A percentile compares a stretch with the other conserved stretches of the same genome.
Conservation (phyloP, 805 yeast species). For the Schizosaccharomyces osmophilus region DNA sequence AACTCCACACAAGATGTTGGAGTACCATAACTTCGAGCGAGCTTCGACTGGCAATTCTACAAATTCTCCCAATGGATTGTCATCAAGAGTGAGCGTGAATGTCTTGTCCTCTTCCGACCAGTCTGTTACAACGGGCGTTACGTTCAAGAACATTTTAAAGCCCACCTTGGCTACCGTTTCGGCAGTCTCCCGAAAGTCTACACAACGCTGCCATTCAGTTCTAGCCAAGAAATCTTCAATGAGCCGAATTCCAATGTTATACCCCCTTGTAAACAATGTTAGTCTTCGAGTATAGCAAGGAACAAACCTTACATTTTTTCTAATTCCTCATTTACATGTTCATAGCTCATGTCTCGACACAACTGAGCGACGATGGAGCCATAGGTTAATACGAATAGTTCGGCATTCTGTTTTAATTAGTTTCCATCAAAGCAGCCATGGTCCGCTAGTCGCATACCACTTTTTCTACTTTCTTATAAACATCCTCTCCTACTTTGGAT, state of each 20-base stretch:
- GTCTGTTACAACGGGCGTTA: conserved; percentile 46
- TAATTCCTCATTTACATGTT: conserved; percentile 56
- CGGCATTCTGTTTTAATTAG: conserved; percentile 42
- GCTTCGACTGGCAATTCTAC: conserved; percentile 81
- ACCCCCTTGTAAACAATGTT: conserved; percentile 22
- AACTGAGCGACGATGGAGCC: conserved; percentile 84
- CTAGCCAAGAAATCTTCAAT: conserved; percentile 83
- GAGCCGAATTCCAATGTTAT: conserved; percentile 71
- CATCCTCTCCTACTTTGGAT: conserved; percentile 42
- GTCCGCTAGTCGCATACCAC: conserved; percentile 29
- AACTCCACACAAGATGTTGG: conserved; percentile 74
- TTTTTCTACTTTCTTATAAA: conserved; percentile 80
- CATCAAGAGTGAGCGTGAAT: conserved; percentile 48
- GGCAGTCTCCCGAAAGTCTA: conserved; percentile 57
- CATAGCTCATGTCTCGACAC: conserved; percentile 64
- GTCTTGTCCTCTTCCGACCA: conserved; percentile 58
- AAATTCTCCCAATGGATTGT: conserved; percentile 82
- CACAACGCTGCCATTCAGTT: conserved; percentile 66
- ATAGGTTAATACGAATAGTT: conserved; percentile 78
- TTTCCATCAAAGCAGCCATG: not conserved
- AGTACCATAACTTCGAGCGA: conserved; percentile 63
- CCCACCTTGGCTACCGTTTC: conserved; percentile 63
- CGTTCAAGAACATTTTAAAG: conserved; percentile 68
- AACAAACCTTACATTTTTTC: conserved; percentile 34
- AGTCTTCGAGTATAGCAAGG: not conserved